These are phyloP conservation scores for Candida railenensis DNA, from an alignment of 805 yeast species.

Conservation along the genomic window DNA sequence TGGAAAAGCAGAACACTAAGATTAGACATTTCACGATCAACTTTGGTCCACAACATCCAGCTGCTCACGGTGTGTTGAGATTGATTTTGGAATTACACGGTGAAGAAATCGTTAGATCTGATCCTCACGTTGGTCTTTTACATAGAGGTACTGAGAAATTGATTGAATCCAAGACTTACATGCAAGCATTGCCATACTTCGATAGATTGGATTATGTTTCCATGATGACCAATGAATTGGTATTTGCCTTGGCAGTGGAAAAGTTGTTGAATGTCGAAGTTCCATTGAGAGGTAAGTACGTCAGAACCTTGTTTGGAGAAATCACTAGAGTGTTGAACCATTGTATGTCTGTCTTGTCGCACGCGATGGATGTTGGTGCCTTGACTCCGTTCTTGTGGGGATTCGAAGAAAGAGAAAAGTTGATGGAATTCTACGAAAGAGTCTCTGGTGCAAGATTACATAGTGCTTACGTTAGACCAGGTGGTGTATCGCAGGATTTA, in stretches of 20 bases:
- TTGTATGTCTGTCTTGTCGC: slow-evolving; percentile 81
- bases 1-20: slow-evolving; percentile 47
- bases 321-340: slow-evolving; percentile 82
- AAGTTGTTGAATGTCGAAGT: slow-evolving; percentile 81
- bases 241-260: slow-evolving; percentile 80
- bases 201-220: slow-evolving; percentile 82
- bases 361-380: slow-evolving; percentile 95
- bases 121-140: slow-evolving; percentile 84
- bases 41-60: slow-evolving; percentile 94
- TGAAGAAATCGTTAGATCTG: slow-evolving; percentile 83
- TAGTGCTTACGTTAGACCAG: slow-evolving; percentile 86
- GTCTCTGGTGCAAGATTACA: slow-evolving; percentile 90
- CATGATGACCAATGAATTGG: slow-evolving; percentile 91
- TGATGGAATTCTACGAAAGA: slow-evolving; percentile 90
- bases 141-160: slow-evolving; percentile 90
- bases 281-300: slow-evolving; percentile 81
- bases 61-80: slow-evolving; percentile 90
- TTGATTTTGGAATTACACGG: slow-evolving; percentile 84
- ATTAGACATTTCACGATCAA: slow-evolving; percentile 87
- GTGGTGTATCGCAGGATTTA: slow-evolving; percentile 86
- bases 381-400: slow-evolving; percentile 93
- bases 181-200: slow-evolving; percentile 86
- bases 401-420: slow-evolving; percentile 88
- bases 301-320: slow-evolving; percentile 83
- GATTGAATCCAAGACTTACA: slow-evolving; percentile 81